Percentiles rank a stretch among this genome's conserved stretches.
These are phyloP conservation scores for Scutellaria minor DNA, from an alignment of 257 asterid genomes.

Conservation along the genomic window DNA sequence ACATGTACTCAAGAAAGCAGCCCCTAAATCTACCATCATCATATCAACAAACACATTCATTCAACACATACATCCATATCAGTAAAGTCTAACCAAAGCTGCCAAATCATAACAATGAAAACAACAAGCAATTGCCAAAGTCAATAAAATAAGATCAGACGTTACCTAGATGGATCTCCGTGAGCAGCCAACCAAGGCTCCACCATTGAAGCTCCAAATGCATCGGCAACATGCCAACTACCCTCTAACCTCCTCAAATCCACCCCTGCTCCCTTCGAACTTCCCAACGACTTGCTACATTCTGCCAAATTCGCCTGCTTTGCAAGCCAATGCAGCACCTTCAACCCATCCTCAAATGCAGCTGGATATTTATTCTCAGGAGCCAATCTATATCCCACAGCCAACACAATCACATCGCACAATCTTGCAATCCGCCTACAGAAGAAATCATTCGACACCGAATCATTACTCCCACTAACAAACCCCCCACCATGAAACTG, in stretches of 20 bases:
- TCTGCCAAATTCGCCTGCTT: slow-evolving; percentile 92
- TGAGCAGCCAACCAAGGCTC: slow-evolving; percentile 99
- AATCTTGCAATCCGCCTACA: slow-evolving; percentile 83
- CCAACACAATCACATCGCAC: slow-evolving; percentile 90
- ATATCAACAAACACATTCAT: slow-evolving; percentile 3
- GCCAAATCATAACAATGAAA: slow-evolving; percentile 48
- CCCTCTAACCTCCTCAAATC: slow-evolving; percentile 70
- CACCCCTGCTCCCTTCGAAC: slow-evolving; percentile 49
- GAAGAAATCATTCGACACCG: slow-evolving; percentile 78
- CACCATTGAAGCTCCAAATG: slow-evolving; percentile 90
- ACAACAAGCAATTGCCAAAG: slow-evolving; percentile 24
- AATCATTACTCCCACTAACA: slow-evolving; percentile 84
- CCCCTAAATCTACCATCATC: slow-evolving; percentile 7
- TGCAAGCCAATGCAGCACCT: slow-evolving; percentile 87
- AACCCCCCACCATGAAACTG: slow-evolving; percentile 96
- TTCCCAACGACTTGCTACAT: slow-evolving; percentile 74
- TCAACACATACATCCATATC: slow-evolving; percentile 4
- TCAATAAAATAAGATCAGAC: slow-evolving; percentile 19
- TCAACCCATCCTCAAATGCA: slow-evolving; percentile 91
- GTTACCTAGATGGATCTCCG: slow-evolving; percentile 93
- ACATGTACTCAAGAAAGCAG: slow-evolving; percentile 16
- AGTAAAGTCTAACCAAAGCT: slow-evolving; percentile 40
- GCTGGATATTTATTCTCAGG: slow-evolving; percentile 89
- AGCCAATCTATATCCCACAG: slow-evolving; percentile 86
- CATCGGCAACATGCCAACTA: slow-evolving; percentile 75